Conservation (phyloP, 2,329 filamentous ascomycete genomes). For the Aspergillus transmontanensis region DNA sequence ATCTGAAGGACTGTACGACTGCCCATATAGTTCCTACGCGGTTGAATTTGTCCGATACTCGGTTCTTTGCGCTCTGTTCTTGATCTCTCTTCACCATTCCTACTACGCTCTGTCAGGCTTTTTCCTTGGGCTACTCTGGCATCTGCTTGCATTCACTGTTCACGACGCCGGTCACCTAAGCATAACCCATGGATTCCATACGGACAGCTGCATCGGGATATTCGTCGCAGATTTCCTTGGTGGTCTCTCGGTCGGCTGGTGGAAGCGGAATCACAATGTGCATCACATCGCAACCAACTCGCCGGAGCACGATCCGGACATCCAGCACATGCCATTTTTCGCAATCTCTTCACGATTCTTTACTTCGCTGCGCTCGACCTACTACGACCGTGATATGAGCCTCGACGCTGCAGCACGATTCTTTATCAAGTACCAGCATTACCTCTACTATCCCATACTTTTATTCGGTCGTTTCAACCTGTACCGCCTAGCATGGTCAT, state of each 20-base stretch:
- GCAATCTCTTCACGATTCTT: conserved; percentile 73
- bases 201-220: conserved; percentile 84
- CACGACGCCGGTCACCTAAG: conserved; percentile 98
- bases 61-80: too few species aligned
- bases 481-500: conserved; percentile 78
- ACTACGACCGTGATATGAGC: conserved; percentile 77
- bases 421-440: conserved; percentile 72
- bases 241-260: conserved; percentile 90
- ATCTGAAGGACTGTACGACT: too few species aligned
- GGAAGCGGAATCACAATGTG: conserved; percentile 95
- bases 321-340: conserved; percentile 87
- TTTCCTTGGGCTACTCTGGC: conserved; percentile 84
- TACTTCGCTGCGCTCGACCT: conserved; percentile 62
- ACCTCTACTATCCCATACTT: conserved; percentile 81
- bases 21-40: too few species aligned
- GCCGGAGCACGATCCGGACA: conserved; percentile 94
- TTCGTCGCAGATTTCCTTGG: conserved; percentile 87
- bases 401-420: conserved; percentile 75
- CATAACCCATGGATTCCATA: conserved; percentile 86
- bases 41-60: too few species aligned
- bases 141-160: conserved; percentile 89
- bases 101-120: conserved; percentile 57
- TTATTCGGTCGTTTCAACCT: conserved; percentile 84
- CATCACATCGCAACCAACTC: conserved; percentile 96
- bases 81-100: too few species aligned